Evolutionary conservation across 2,329 filamentous ascomycete genomes (phyloP).

Genomic region (Aspergillus ochraceoroseus): DNA sequence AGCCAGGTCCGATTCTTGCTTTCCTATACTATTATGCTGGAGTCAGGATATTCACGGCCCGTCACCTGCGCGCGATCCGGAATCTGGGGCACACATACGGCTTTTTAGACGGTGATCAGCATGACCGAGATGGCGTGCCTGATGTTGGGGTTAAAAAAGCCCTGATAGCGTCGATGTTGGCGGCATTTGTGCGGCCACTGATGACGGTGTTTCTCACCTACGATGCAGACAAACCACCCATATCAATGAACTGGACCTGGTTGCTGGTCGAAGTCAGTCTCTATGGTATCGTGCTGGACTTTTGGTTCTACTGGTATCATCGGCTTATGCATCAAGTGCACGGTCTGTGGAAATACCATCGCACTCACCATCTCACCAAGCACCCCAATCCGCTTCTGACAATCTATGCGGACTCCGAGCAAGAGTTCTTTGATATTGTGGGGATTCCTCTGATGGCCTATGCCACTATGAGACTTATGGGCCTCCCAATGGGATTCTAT

Average conservation of each 20-base stretch:
- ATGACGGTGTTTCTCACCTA: slow-evolving; percentile 8
- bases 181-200: slow-evolving; percentile 2
- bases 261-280: slow-evolving; percentile 9
- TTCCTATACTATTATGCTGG: slow-evolving; percentile 4
- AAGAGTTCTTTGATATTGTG: slow-evolving; percentile 15
- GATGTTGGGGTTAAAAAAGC: slow-evolving; percentile 12
- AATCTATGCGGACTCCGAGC: slow-evolving; percentile 13
- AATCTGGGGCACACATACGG: slow-evolving; percentile 9
- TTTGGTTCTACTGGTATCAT: slow-evolving; percentile 19
- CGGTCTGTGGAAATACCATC: slow-evolving; percentile 14
- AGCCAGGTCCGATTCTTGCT: no score
- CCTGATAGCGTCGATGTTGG: slow-evolving; percentile 6
- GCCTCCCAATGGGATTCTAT: slow-evolving; percentile 14
- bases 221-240: slow-evolving; percentile 1
- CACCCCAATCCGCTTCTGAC: slow-evolving; percentile 13
- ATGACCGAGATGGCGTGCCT: slow-evolving; percentile 14
- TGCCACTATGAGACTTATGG: slow-evolving; percentile 2
- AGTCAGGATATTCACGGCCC: slow-evolving; percentile 4
- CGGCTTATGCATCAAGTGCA: slow-evolving; percentile 12
- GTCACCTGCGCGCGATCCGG: no score
- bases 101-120: slow-evolving; percentile 14
- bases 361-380: slow-evolving; percentile 17
- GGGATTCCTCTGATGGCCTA: slow-evolving; percentile 10
- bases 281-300: slow-evolving; percentile 17
- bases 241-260: slow-evolving; percentile 2